Conservation (phyloP, 1,284 basidiomycete species). For the Ceratobasidium sp. region DNA sequence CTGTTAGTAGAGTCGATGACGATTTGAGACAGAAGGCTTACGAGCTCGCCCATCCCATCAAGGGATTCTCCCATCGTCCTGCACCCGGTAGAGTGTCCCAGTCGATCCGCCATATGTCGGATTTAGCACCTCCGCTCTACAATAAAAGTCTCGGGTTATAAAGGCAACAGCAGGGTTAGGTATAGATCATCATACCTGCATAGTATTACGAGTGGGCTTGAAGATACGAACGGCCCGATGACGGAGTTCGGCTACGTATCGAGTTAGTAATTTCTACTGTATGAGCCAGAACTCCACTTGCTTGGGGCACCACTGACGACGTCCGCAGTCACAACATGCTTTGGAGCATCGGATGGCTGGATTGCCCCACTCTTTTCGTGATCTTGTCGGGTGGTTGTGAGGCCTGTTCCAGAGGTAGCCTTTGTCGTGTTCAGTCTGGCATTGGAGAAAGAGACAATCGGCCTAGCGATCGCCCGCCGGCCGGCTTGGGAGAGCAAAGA, state of each 20-base stretch:
- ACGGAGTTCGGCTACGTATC: slow-evolving; percentile 73
- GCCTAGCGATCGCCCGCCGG: slow-evolving; percentile 32
- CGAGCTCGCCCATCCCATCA: slow-evolving; percentile 98
- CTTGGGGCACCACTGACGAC: slow-evolving; percentile 80
- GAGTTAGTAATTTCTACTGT: neutral
- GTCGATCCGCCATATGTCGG: slow-evolving; percentile 91
- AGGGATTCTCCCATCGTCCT: slow-evolving; percentile 97
- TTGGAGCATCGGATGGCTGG: slow-evolving; percentile 43
- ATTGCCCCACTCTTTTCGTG: slow-evolving; percentile 38
- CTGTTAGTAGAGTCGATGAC: neutral
- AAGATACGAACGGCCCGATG: slow-evolving; percentile 92
- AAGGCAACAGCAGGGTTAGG: neutral
- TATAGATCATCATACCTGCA: slow-evolving; percentile 73
- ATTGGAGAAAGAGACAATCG: slow-evolving; percentile 23
- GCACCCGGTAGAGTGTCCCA: slow-evolving; percentile 90
- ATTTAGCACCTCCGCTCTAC: slow-evolving; percentile 69
- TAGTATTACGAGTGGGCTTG: slow-evolving; percentile 92
- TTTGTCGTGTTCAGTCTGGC: slow-evolving; percentile 29
- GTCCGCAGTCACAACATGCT: slow-evolving; percentile 74
- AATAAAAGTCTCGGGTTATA: neutral
- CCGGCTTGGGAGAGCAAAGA: slow-evolving; percentile 38
- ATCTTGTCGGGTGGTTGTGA: slow-evolving; percentile 34
- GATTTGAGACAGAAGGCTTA: slow-evolving; percentile 55
- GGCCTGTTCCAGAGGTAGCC: slow-evolving; percentile 35
- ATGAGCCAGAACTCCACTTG: slow-evolving; percentile 51